Evolutionary conservation across 352 stramenopile genomes (phyloP).

Genomic region (Thalassiosira gravida): DNA sequence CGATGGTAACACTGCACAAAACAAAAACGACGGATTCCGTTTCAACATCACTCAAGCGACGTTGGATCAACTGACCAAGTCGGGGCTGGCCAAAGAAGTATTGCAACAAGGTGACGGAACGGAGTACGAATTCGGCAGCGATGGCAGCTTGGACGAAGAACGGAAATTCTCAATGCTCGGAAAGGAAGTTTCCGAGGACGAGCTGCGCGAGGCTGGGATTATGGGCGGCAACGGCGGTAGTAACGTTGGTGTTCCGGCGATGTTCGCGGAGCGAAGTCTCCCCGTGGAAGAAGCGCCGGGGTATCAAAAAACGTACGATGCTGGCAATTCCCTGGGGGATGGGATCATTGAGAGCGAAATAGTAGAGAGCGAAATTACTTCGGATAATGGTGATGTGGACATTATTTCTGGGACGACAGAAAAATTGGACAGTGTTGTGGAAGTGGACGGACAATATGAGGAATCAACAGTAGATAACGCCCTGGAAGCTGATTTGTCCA

Average conservation of each 20-base stretch:
- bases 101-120: slow-evolving; percentile 74
- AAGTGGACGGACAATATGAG: not conserved
- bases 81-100: slow-evolving; percentile 71
- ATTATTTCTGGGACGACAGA: slow-evolving; percentile 6
- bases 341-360: slow-evolving; percentile 39
- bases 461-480: too few relatives aligned
- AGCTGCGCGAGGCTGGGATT: slow-evolving; percentile 50
- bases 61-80: slow-evolving; percentile 70
- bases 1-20: not conserved
- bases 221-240: slow-evolving; percentile 1
- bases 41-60: slow-evolving; percentile 71
- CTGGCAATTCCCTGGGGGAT: slow-evolving; percentile 1
- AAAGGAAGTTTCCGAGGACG: slow-evolving; percentile 42
- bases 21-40: slow-evolving; percentile 27
- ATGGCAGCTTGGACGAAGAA: slow-evolving; percentile 40
- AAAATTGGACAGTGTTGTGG: not conserved
- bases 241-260: slow-evolving; percentile 7
- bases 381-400: slow-evolving; percentile 2
- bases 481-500: not conserved
- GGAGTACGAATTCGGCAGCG: slow-evolving; percentile 61
- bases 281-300: slow-evolving; percentile 35
- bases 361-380: slow-evolving; percentile 38
- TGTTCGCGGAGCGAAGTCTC: slow-evolving; percentile 29
- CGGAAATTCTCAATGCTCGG: slow-evolving; percentile 60
- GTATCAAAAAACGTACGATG: slow-evolving; percentile 22